These are phyloP conservation scores for Cicer pinnatifidum DNA, from an alignment of 306 rosid genomes.

Conservation along the genomic window DNA sequence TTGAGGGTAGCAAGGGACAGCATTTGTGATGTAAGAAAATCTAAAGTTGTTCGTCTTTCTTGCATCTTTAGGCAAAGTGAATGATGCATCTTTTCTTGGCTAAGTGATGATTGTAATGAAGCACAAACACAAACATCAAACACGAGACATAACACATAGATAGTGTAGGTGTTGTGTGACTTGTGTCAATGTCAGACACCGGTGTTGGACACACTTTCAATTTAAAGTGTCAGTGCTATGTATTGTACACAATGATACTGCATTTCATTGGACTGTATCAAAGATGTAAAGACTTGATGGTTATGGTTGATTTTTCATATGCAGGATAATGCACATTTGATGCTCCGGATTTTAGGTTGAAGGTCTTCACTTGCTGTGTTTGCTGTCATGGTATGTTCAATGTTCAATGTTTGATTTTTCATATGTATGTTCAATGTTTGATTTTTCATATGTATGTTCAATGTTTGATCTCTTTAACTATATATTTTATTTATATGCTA, in stretches of 20 bases:
- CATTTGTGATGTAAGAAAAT: not conserved
- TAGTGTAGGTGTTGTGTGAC: no score
- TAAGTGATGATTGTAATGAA: not conserved
- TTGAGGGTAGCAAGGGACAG: not conserved
- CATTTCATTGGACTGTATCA: slow-evolving; percentile 6
- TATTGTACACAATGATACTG: not conserved
- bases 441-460: no score
- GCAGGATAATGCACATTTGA: slow-evolving; percentile 42
- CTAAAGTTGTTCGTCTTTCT: not conserved
- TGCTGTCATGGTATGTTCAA: slow-evolving; percentile 49
- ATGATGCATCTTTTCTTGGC: not conserved
- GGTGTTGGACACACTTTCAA: no score
- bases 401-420: no score
- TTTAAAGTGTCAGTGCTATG: not conserved
- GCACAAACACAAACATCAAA: not conserved
- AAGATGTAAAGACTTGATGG: not conserved
- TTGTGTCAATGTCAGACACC: no score
- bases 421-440: no score
- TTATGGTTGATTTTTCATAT: slow-evolving; percentile 13
- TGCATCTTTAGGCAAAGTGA: not conserved
- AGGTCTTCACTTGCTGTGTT: slow-evolving; percentile 7
- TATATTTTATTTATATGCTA: slow-evolving; percentile 9
- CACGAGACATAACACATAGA: no score
- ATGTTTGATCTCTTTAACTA: slow-evolving; percentile 2
- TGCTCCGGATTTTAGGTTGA: slow-evolving; percentile 35